Percentiles rank a stretch among this genome's conserved stretches.
Evolutionary conservation across 495 filamentous ascomycete genomes (phyloP).

Genomic region (Schizothecium vesticola): DNA sequence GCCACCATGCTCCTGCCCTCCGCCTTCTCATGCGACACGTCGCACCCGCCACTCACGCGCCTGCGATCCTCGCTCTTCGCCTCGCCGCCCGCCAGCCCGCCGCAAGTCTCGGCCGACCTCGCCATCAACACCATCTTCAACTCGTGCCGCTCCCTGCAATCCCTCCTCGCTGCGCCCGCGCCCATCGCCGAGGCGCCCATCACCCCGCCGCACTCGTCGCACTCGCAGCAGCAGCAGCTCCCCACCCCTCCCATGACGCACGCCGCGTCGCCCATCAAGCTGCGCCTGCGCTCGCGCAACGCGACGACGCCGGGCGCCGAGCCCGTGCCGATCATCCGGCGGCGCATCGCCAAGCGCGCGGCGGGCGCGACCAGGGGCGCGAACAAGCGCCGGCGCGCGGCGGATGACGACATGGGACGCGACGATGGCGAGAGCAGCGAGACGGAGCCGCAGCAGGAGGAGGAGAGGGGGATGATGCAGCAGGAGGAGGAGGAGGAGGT

Average conservation of each 20-base stretch:
- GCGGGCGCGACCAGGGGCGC: constrained; percentile 43
- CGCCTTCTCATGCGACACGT: constrained; percentile 63
- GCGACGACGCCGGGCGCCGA: constrained; percentile 11
- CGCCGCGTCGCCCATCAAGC: constrained; percentile 42
- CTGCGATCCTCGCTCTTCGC: constrained; percentile 56
- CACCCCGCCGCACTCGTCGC: constrained; percentile 46
- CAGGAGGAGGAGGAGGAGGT: constrained; percentile 13
- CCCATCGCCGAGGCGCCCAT: constrained; percentile 32
- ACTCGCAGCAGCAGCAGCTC: constrained; percentile 37
- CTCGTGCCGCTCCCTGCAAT: constrained; percentile 67
- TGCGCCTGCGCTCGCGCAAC: constrained; percentile 44
- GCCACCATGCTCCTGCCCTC: constrained; percentile 63
- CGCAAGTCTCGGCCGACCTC: constrained; percentile 48
- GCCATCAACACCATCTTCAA: constrained; percentile 56
- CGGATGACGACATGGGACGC: constrained; percentile 48
- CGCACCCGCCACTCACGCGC: constrained; percentile 42
- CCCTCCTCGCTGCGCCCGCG: constrained; percentile 50
- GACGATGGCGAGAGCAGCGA: constrained; percentile 36
- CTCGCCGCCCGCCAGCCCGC: constrained; percentile 58
- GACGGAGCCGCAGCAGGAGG: constrained; percentile 19
- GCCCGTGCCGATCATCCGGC: constrained; percentile 24
- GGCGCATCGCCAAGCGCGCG: constrained; percentile 49
- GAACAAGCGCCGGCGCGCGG: constrained; percentile 59
- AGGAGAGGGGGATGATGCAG: constrained; percentile 2
- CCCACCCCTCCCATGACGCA: constrained; percentile 49